These are phyloP conservation scores for Cystobasidiopsis lactophilus DNA, from an alignment of 768 basidiomycete species.

Conservation along the genomic window DNA sequence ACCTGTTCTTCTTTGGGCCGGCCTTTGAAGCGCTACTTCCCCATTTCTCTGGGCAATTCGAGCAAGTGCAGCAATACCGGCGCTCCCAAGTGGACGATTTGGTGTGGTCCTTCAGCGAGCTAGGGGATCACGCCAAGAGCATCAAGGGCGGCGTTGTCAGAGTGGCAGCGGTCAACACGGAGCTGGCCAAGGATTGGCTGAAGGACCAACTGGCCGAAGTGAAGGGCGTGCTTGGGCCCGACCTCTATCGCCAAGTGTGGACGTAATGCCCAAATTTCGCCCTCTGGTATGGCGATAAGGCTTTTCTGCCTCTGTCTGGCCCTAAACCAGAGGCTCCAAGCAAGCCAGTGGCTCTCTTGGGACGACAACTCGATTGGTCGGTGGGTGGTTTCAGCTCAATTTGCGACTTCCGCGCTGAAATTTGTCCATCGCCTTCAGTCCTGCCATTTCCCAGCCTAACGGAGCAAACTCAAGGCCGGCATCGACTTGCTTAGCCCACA, in stretches of 20 bases:
- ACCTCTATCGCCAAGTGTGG: constrained; percentile 10
- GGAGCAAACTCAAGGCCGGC: too few species aligned
- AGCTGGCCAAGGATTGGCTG: constrained; percentile 18
- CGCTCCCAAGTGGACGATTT: constrained; percentile 34
- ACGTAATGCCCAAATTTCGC: too few species aligned
- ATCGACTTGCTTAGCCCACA: too few species aligned
- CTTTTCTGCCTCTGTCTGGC: neutral
- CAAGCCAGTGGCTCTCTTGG: too few species aligned
- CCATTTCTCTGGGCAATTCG: constrained; percentile 33
- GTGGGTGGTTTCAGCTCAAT: too few species aligned
- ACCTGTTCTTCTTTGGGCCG: constrained; percentile 56
- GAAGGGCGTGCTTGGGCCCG: constrained; percentile 10
- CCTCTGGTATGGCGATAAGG: neutral
- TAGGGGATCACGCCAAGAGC: constrained; percentile 20
- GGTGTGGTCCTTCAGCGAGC: constrained; percentile 58
- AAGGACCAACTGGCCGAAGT: constrained; percentile 12
- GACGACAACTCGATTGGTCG: too few species aligned
- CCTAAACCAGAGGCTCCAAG: too few species aligned
- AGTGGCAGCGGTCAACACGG: constrained; percentile 15
- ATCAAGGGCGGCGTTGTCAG: constrained; percentile 13
- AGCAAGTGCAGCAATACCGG: constrained; percentile 42
- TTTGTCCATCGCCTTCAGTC: too few species aligned
- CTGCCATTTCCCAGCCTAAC: too few species aligned
- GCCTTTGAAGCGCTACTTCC: constrained; percentile 32
- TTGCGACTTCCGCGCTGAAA: too few species aligned